Evolutionary conservation across 805 yeast genomes (phyloP), one percentile per base, ranked within the genome.

Genomic region (Naumovozyma dairenensis): DNA sequence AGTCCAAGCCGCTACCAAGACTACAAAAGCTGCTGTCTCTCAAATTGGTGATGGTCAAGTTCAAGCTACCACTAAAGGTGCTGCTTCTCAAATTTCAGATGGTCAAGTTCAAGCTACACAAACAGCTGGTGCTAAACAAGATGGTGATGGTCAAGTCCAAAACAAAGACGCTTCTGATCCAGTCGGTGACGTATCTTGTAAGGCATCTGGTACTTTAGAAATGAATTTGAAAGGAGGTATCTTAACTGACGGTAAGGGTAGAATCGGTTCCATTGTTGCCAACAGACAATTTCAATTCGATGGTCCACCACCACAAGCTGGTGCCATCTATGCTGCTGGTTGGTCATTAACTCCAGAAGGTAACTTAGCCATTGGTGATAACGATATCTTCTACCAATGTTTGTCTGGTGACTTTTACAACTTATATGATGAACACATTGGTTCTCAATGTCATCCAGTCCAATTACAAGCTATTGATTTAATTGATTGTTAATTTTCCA

Each of bases 271-370:
- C 29, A 74, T 75, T 59, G 81, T 75, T 44, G 72, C 80, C 31
- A 75, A 74, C 72, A 66, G 76, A 62, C 83, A 76, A 63, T 73
- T 75, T 68, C 81, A 75, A 62, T 75, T 74, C 49, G 80, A 76
- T 52, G 80, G 80, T 45, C 80, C 80, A 35, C 77, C 80, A 57
- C 80, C 81, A 42, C 81, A 76, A 65, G 78, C 74, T 19, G 77
- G 76, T 51, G 63, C 76, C 33, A 64, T 71, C 46, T 69, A 66
- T 45, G 76, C 79, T 40, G 69, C 69, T 28, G 77, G 77, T 38
- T 71, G 76, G 77, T 64, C 71, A 31, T 59, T 71, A 26, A 58
- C 69, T 29, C 48, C 53, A 43, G 73, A 66, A 27, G 74, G 71
- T 33, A 63, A 64, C 57, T 66, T 75, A 47, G 79, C 79, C 22